Conservation (phyloP, 768 basidiomycete genomes). For the Cystobasidium onofrii region DNA sequence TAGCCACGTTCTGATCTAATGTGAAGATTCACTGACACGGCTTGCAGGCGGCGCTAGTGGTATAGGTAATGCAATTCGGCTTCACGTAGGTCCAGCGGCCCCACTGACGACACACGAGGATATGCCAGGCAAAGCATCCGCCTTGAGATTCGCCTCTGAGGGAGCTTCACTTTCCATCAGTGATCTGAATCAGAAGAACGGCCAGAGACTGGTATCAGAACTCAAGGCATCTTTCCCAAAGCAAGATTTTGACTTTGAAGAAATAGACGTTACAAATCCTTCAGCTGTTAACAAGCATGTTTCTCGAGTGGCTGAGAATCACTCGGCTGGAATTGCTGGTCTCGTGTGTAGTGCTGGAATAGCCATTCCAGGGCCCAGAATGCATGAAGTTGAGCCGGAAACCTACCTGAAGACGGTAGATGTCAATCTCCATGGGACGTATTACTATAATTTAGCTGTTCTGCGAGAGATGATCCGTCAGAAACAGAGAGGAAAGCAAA, state of each 20-base stretch:
- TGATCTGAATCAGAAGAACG: background rate
- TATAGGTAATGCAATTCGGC: too few species aligned
- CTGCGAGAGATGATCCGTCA: background rate
- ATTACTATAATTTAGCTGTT: background rate
- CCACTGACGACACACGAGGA: too few species aligned
- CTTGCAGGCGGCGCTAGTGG: constrained; percentile 16
- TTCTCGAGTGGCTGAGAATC: background rate
- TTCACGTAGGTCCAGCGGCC: too few species aligned
- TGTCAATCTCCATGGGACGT: constrained; percentile 2
- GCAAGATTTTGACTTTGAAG: constrained; percentile 4
- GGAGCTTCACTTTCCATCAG: constrained; percentile 10
- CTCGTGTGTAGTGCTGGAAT: constrained; percentile 5
- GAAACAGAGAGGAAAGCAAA: background rate
- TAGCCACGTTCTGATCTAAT: too few species aligned
- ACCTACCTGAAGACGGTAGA: background rate
- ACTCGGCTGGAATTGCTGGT: background rate
- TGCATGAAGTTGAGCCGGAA: background rate
- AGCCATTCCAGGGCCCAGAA: background rate
- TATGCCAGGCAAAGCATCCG: constrained; percentile 1
- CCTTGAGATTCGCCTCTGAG: background rate
- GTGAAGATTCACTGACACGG: too few species aligned
- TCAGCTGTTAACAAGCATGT: background rate
- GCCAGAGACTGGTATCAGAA: background rate
- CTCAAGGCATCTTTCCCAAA: background rate
- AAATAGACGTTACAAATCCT: background rate